These are phyloP conservation scores for Darksidea phi DNA, from an alignment of 495 filamentous ascomycete genomes.

Conservation along the genomic window DNA sequence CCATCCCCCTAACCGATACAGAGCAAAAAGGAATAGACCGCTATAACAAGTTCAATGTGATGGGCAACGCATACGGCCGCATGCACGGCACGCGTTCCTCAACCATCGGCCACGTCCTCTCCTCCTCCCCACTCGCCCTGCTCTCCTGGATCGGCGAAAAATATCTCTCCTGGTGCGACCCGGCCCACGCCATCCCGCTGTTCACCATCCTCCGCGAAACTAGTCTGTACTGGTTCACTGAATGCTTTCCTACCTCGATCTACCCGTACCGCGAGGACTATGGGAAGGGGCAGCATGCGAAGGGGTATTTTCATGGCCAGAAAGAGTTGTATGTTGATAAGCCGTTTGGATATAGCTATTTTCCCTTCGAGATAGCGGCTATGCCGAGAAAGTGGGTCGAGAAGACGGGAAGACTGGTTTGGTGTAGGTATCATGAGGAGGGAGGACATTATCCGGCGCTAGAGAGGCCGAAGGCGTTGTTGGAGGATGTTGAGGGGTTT, in stretches of 20 bases:
- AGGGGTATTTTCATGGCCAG: slow-evolving; percentile 20
- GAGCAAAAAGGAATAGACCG: slow-evolving; percentile 7
- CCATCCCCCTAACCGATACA: background rate
- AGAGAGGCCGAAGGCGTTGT: slow-evolving; percentile 55
- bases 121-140: slow-evolving; percentile 59
- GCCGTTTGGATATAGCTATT: slow-evolving; percentile 59
- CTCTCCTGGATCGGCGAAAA: slow-evolving; percentile 74
- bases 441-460: slow-evolving; percentile 67
- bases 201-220: slow-evolving; percentile 58
- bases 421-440: slow-evolving; percentile 47
- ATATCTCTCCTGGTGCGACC: slow-evolving; percentile 63
- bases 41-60: background rate
- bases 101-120: slow-evolving; percentile 61
- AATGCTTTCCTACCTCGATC: slow-evolving; percentile 56
- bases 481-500: slow-evolving; percentile 61
- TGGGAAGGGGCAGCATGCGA: slow-evolving; percentile 16
- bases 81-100: slow-evolving; percentile 60
- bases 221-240: slow-evolving; percentile 65
- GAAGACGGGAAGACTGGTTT: slow-evolving; percentile 52
- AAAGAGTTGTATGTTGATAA: slow-evolving; percentile 50
- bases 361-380: slow-evolving; percentile 55
- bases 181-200: slow-evolving; percentile 43
- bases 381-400: slow-evolving; percentile 54
- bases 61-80: slow-evolving; percentile 55
- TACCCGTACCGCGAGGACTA: slow-evolving; percentile 55